These are phyloP conservation scores for Gamsiella multidivaricata DNA, from an alignment of 192 early-diverging fungal species.

Conservation along the genomic window DNA sequence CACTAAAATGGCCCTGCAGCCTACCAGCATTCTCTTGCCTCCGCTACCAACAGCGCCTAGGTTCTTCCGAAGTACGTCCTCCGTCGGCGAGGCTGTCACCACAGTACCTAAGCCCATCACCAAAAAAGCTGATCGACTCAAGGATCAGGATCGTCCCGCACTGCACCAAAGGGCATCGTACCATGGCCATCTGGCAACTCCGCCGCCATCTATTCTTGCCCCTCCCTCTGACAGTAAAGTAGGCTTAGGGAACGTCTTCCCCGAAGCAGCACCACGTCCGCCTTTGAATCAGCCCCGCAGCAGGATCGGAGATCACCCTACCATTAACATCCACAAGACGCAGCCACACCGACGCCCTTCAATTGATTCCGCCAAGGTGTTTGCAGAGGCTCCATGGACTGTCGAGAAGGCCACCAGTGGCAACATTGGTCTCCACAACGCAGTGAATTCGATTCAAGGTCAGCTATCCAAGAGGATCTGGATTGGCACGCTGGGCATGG, in stretches of 20 bases:
- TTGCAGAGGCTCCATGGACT: slow-evolving; percentile 63
- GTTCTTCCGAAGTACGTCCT: slow-evolving; percentile 22
- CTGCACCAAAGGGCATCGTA: slow-evolving; percentile 51
- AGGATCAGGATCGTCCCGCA: slow-evolving; percentile 22
- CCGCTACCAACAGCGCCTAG: slow-evolving; percentile 17
- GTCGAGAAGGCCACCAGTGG: slow-evolving; percentile 83
- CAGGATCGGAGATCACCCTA: slow-evolving; percentile 26
- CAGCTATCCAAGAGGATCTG: slow-evolving; percentile 72
- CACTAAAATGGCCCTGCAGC: slow-evolving; percentile 8
- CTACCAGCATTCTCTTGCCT: slow-evolving; percentile 7
- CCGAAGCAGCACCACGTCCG: slow-evolving; percentile 26
- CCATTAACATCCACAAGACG: slow-evolving; percentile 13
- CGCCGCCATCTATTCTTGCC: slow-evolving; percentile 22
- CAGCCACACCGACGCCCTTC: slow-evolving; percentile 30
- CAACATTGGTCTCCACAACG: slow-evolving; percentile 96
- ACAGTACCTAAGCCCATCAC: slow-evolving; percentile 29
- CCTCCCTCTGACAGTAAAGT: slow-evolving; percentile 24
- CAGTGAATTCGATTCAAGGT: slow-evolving; percentile 75
- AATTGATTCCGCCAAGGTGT: slow-evolving; percentile 48
- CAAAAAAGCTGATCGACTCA: slow-evolving; percentile 31
- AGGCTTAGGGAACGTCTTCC: slow-evolving; percentile 48
- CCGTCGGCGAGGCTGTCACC: slow-evolving; percentile 24
- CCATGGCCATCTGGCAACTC: slow-evolving; percentile 44
- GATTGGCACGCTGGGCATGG: slow-evolving; percentile 82
- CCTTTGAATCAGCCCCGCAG: slow-evolving; percentile 52